Percentiles rank a stretch among this genome's conserved stretches.
These are phyloP conservation scores for Ophiostoma perfectum DNA, from an alignment of 2,329 filamentous ascomycete species.

Conservation along the genomic window DNA sequence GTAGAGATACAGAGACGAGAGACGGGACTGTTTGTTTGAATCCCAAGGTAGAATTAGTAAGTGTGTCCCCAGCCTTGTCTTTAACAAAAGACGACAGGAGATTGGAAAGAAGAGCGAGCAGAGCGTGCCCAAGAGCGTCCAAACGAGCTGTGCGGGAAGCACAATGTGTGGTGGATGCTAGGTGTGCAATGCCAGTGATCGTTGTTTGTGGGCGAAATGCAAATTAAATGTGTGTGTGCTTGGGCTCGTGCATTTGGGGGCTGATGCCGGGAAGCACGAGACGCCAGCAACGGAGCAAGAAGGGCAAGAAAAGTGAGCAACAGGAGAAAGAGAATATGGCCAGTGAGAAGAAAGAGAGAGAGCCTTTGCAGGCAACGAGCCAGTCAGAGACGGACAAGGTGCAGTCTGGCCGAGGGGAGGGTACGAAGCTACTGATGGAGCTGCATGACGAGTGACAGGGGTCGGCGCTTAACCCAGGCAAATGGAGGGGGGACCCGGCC, in stretches of 20 bases:
- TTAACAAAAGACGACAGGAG: too few species aligned
- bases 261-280: background rate
- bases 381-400: background rate
- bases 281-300: background rate
- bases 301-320: background rate
- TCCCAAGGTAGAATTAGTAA: too few species aligned
- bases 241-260: background rate
- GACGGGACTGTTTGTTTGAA: too few species aligned
- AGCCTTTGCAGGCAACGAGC: background rate
- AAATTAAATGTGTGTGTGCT: background rate
- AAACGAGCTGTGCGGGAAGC: too few species aligned
- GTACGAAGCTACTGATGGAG: conserved; percentile 34
- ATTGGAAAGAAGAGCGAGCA: too few species aligned
- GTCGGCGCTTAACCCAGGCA: conserved; percentile 51
- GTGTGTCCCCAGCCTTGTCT: too few species aligned
- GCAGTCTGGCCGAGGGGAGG: conserved; percentile 26
- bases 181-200: too few species aligned
- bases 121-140: too few species aligned
- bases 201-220: too few species aligned
- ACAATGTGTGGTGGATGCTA: too few species aligned
- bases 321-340: background rate
- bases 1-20: too few species aligned
- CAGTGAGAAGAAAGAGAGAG: conserved; percentile 4
- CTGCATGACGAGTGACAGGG: conserved; percentile 48
- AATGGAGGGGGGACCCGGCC: conserved; percentile 14